A percentile compares a stretch with the other conserved stretches of the same genome.
These are phyloP conservation scores for Oenanthe sinensis DNA, from an alignment of 129 eudicot genomes.

Conservation along the genomic window DNA sequence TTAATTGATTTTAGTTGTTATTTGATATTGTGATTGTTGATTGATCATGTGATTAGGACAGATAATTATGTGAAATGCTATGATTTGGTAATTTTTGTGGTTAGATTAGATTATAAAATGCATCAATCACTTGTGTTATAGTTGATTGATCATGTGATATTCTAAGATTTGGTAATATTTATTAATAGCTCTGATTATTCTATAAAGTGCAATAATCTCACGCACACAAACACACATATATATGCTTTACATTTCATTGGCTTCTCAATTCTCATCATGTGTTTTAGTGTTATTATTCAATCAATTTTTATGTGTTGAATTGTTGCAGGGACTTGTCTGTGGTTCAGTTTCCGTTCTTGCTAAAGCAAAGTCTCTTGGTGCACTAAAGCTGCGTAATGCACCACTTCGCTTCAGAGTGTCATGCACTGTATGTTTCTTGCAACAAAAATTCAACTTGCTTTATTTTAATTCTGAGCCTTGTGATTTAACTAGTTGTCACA, in stretches of 20 bases:
- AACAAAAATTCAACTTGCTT: neutral
- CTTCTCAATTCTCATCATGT: neutral
- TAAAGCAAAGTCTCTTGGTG: conserved; percentile 17
- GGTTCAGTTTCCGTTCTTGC: conserved; percentile 14
- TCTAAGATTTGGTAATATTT: neutral
- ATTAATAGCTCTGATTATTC: neutral
- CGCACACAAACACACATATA: too few relatives aligned
- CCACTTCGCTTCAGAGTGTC: conserved; percentile 26
- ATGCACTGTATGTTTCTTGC: conserved; percentile 24
- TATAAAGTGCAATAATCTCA: neutral
- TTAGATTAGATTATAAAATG: neutral
- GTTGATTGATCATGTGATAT: neutral
- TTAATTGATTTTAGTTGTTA: neutral
- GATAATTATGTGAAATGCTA: too few relatives aligned
- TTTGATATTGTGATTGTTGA: neutral
- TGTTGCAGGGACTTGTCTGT: conserved; percentile 15
- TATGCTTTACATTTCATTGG: neutral
- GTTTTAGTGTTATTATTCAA: neutral
- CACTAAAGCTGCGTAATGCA: conserved; percentile 14
- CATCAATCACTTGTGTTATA: neutral
- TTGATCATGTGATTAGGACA: neutral
- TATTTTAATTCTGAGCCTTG: neutral
- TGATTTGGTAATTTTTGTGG: neutral
- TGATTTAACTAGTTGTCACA: neutral
- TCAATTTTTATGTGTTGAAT: conserved; percentile 2